Evolutionary conservation across 2,329 filamentous ascomycete species (phyloP).

Genomic region (Exophiala dermatitidis): DNA sequence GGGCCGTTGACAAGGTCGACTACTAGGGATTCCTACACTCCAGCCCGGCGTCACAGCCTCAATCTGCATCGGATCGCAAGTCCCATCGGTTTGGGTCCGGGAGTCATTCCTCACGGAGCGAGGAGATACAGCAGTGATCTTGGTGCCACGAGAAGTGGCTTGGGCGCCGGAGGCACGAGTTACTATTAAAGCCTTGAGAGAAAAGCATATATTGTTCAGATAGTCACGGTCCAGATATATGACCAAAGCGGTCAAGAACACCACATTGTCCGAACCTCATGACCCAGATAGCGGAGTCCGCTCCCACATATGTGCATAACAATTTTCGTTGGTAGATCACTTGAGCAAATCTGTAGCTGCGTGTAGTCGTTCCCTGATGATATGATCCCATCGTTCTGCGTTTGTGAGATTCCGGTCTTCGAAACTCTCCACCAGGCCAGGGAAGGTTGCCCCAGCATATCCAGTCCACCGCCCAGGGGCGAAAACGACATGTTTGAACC

Average conservation of each 20-base stretch:
- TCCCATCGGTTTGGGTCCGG: conserved; percentile 26
- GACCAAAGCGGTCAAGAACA: too few relatives aligned
- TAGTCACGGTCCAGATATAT: too few relatives aligned
- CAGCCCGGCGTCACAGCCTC: conserved; percentile 11
- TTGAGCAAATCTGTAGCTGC: conserved; percentile 24
- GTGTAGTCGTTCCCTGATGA: conserved; percentile 28
- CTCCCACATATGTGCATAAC: too few relatives aligned
- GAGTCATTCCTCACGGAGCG: conserved; percentile 20
- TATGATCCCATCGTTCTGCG: conserved; percentile 31
- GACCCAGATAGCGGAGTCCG: too few relatives aligned
- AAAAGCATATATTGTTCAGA: too few relatives aligned
- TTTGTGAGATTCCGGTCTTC: conserved; percentile 44
- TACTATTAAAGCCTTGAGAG: conserved; percentile 19
- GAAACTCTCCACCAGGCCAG: conserved; percentile 57
- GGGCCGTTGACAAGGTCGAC: conserved; percentile 8
- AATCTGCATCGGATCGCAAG: conserved; percentile 24
- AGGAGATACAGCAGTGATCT: conserved; percentile 29
- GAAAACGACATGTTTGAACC: conserved; percentile 96
- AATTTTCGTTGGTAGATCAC: background rate
- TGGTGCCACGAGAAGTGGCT: conserved; percentile 26
- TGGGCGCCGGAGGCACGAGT: conserved; percentile 26
- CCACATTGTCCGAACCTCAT: too few relatives aligned
- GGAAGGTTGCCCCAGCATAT: conserved; percentile 67
- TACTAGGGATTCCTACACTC: conserved; percentile 3
- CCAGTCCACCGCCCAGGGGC: conserved; percentile 88